Evolutionary conservation across 129 eudicot species (phyloP).

Genomic region (Flaveria sonorensis): DNA sequence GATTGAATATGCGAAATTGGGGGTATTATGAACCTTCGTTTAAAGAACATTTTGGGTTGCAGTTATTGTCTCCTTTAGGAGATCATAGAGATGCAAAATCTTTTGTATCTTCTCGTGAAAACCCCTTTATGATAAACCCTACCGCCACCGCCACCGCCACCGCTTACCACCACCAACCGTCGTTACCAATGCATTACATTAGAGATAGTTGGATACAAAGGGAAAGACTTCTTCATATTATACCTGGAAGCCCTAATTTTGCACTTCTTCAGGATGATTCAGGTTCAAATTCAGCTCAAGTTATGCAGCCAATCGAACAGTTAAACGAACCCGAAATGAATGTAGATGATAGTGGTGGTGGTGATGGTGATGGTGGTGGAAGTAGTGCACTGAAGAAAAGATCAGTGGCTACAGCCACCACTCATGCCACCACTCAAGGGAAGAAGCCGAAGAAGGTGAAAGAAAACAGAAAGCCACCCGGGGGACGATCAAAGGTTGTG

Average conservation of each 20-base stretch:
- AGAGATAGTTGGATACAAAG: conserved; percentile 66
- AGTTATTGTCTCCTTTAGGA: conserved; percentile 45
- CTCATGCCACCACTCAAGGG: conserved; percentile 32
- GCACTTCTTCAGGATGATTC: conserved; percentile 41
- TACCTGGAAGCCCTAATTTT: conserved; percentile 54
- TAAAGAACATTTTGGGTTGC: conserved; percentile 58
- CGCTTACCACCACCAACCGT: conserved; percentile 49
- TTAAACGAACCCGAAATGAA: neutral
- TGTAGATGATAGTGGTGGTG: conserved; percentile 42
- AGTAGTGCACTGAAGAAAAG: conserved; percentile 47
- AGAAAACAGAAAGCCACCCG: conserved; percentile 51
- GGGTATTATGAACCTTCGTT: conserved; percentile 78
- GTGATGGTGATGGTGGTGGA: conserved; percentile 26
- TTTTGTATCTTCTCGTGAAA: conserved; percentile 45
- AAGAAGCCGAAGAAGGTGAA: conserved; percentile 65
- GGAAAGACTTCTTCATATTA: conserved; percentile 47
- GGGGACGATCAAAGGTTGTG: conserved; percentile 56
- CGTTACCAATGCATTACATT: conserved; percentile 54
- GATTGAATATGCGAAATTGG: conserved; percentile 64
- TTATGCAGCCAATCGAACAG: conserved; percentile 51
- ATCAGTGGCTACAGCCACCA: conserved; percentile 32
- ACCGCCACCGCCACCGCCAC: conserved; percentile 34
- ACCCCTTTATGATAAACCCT: conserved; percentile 43
- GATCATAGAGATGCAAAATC: conserved; percentile 56
- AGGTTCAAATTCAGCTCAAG: conserved; percentile 50